phyloP scores from a whole-genome alignment of 2,329 filamentous ascomycete species.

The Hypoxylon sp. region DNA sequence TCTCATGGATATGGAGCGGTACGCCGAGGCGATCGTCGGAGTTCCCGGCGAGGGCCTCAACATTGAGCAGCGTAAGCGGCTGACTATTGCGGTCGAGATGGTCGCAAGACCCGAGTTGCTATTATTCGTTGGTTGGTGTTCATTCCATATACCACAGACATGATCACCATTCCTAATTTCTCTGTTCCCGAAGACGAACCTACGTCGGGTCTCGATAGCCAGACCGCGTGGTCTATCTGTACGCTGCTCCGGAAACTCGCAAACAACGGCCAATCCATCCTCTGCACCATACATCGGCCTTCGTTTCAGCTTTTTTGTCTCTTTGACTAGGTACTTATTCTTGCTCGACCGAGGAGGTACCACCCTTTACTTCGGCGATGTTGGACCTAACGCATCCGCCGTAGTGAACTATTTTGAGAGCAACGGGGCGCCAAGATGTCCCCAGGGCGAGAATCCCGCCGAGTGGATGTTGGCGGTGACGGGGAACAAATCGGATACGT shows the following conservation, averaged over 20 bases:
- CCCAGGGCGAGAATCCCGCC: conserved; percentile 76
- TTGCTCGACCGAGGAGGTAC: conserved; percentile 77
- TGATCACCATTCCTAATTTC: neutral
- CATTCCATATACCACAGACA: neutral
- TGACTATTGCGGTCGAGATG: conserved; percentile 92
- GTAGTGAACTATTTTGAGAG: conserved; percentile 79
- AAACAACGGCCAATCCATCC: conserved; percentile 85
- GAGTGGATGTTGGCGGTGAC: conserved; percentile 79
- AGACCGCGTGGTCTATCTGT: conserved; percentile 86
- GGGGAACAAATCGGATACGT: no score
- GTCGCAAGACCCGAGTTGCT: conserved; percentile 87
- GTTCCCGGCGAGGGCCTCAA: conserved; percentile 86
- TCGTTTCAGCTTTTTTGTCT: conserved; percentile 92
- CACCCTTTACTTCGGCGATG: conserved; percentile 81
- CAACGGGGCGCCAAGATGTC: conserved; percentile 72
- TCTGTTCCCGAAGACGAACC: conserved; percentile 82
- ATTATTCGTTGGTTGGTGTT: conserved; percentile 66
- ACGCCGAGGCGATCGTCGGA: conserved; percentile 88
- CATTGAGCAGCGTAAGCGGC: conserved; percentile 73
- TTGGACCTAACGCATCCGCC: conserved; percentile 73
- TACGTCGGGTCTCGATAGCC: conserved; percentile 88
- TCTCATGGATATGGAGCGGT: conserved; percentile 85
- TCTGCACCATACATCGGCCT: conserved; percentile 94
- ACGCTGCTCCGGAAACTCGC: conserved; percentile 86
- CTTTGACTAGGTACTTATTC: conserved; percentile 81